phyloP scores from a whole-genome alignment of 2,329 filamentous ascomycete genomes.

The Tolypocladium album region DNA sequence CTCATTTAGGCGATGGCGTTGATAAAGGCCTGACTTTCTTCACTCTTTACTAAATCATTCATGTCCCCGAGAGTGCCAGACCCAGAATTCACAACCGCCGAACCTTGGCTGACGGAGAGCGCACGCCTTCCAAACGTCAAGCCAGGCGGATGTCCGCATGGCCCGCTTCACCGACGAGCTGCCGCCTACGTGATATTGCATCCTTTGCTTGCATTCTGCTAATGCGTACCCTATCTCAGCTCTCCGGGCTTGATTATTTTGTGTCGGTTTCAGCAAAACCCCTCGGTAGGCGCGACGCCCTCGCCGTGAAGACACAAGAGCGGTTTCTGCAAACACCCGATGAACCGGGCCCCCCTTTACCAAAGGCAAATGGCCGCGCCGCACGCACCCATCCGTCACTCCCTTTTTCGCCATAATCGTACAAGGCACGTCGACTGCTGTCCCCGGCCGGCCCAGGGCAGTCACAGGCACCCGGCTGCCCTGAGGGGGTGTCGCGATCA shows the following conservation, averaged over 20 bases:
- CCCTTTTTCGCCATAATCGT: neutral
- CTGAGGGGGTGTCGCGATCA: conserved; percentile 3
- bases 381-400: neutral
- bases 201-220: neutral
- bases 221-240: neutral
- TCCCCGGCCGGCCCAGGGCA: neutral
- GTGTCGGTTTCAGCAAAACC: neutral
- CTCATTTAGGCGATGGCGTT: neutral
- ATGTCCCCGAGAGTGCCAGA: neutral
- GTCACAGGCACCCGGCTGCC: neutral
- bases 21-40: neutral
- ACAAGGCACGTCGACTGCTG: neutral
- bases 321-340: neutral
- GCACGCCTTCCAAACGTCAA: neutral
- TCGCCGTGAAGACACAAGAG: neutral
- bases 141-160: neutral
- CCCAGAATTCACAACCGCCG: neutral
- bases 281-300: neutral
- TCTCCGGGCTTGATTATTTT: neutral
- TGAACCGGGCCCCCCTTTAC: neutral
- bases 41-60: neutral
- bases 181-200: neutral
- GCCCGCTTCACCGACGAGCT: neutral
- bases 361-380: neutral
- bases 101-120: neutral